Conservation (phyloP, 352 stramenopile genomes). For the Pythium aphanidermatum region DNA sequence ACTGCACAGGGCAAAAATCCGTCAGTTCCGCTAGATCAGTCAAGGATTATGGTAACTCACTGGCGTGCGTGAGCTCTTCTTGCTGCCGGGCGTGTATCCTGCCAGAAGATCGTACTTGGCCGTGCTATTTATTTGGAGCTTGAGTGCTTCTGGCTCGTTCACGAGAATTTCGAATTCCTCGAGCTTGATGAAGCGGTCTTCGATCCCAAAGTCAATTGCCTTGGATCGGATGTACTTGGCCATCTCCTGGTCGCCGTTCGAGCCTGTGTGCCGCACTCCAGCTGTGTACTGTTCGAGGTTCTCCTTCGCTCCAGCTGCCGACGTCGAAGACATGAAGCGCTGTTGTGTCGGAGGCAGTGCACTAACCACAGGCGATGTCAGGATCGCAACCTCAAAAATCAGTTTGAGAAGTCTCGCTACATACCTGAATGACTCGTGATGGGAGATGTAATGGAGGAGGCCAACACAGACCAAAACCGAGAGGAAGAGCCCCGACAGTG, state of each 20-base stretch:
- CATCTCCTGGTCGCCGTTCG: conserved; percentile 60
- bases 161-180: conserved; percentile 80
- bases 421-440: conserved; percentile 70
- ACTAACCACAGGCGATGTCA: conserved; percentile 17
- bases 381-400: too few species aligned
- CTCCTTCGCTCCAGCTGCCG: conserved; percentile 51
- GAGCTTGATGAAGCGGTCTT: conserved; percentile 68
- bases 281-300: conserved; percentile 70
- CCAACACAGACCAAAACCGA: conserved; percentile 57
- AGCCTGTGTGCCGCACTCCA: conserved; percentile 50
- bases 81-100: conserved; percentile 16
- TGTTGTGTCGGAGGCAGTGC: conserved; percentile 67
- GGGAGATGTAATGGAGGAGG: conserved; percentile 51
- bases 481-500: conserved; percentile 49
- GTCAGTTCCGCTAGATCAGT: background rate
- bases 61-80: conserved; percentile 27
- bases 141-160: conserved; percentile 62
- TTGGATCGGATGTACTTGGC: conserved; percentile 69
- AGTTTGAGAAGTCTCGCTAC: background rate
- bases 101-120: conserved; percentile 26
- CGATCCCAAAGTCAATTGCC: conserved; percentile 69
- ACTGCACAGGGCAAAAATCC: conserved; percentile 16
- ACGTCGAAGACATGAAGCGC: conserved; percentile 71
- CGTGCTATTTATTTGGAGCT: conserved; percentile 27
- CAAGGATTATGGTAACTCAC: conserved; percentile 14